Percentiles rank a stretch among this genome's conserved stretches.
phyloP scores from a whole-genome alignment of 257 asterid genomes.

The Knoxia roxburghii region DNA sequence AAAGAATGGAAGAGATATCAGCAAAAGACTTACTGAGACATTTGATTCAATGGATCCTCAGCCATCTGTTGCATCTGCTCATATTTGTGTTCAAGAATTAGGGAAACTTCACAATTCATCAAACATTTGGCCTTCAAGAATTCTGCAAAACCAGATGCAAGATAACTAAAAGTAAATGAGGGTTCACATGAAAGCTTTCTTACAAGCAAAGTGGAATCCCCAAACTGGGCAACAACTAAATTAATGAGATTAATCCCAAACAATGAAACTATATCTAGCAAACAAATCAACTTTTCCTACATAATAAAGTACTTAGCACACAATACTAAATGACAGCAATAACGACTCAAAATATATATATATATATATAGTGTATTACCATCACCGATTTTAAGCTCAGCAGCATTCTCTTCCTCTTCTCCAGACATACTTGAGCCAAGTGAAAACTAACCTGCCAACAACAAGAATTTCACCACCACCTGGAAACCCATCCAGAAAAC shows the following conservation, averaged over 20 bases:
- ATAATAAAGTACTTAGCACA: not conserved
- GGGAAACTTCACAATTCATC: slow-evolving; percentile 90
- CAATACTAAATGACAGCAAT: not conserved
- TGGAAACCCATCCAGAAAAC: not conserved
- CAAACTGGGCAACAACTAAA: not conserved
- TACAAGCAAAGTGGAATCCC: not conserved
- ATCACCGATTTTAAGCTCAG: slow-evolving; percentile 9
- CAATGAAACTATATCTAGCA: not conserved
- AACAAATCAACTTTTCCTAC: not conserved
- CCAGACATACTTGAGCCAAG: slow-evolving; percentile 1
- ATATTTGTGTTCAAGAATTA: slow-evolving; percentile 84
- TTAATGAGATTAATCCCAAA: not conserved
- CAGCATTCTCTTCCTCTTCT: slow-evolving; percentile 10
- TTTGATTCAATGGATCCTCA: slow-evolving; percentile 81
- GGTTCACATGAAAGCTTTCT: not conserved
- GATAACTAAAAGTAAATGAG: not conserved
- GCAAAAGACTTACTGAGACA: slow-evolving; percentile 66
- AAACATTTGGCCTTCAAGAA: slow-evolving; percentile 91
- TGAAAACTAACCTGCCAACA: not conserved
- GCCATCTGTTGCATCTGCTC: slow-evolving; percentile 97
- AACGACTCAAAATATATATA: not conserved
- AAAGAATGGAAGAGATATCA: not conserved
- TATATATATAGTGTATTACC: not conserved
- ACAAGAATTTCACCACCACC: not conserved
- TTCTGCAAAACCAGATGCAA: slow-evolving; percentile 22